Evolutionary conservation across 2,329 filamentous ascomycete species (phyloP), one percentile per base, ranked within the genome.

Genomic region (Bipolaris zeicola): DNA sequence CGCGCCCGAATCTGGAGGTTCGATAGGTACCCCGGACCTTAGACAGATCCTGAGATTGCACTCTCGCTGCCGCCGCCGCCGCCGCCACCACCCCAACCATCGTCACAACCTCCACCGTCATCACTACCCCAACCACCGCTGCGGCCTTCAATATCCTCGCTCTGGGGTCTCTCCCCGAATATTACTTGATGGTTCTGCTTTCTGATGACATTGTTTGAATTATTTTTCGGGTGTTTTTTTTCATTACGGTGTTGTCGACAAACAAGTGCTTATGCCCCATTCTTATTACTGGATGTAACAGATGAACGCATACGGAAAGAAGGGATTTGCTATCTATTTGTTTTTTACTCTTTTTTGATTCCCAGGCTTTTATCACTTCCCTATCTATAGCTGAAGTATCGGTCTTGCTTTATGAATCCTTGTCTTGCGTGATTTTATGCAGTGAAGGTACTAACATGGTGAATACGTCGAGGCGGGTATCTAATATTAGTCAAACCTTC

Each of bases 1-100:
- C 90, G 94, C 75, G 95, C 95, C 52, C 89, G 95, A 71, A 98
- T 99, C 79, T 99, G 95, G 95, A 92, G 90, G 47, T 74, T 72
- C 52, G 72, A 74, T 49, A 67, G 71, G 55, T 74, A 74, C 54
- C 63, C 64, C 28, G 71, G 72, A 18, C 70, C 70, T 50, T 73
- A 73, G 63, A 28, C 26, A 18, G 48, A 39, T 52, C 34, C 14
- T 11, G 3, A 33, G 36, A 41, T 16, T 44, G 42, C 16, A 31
- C 42, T 31, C 31, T 14, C n/a, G 18, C n/a, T 6, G 18, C 8
- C n/a, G 13, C 24, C 42, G n/a, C 20, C 38, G 20, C 20, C 38
- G 11, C 20, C 22, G 6, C 22, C 26, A 26, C 26, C 39, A 22
- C 20, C 13, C 11, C 26, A 26, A 5, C 16, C 26, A 18, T 18